Conservation (phyloP, 257 asterid species). For the Forsythia viridissima region DNA sequence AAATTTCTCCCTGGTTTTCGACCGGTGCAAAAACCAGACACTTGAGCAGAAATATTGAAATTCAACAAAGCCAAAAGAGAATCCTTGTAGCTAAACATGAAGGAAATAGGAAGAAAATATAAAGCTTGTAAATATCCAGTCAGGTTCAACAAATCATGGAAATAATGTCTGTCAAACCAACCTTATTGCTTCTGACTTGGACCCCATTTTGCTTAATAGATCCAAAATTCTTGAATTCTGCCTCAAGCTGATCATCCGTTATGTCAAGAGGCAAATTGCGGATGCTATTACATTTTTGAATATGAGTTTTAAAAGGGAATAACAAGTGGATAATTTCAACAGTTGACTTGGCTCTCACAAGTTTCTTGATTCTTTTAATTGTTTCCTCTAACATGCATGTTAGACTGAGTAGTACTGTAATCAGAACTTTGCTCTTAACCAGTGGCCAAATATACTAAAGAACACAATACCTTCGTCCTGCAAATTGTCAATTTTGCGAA, state of each 20-base stretch:
- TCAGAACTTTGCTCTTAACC: not conserved
- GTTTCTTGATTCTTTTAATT: not conserved
- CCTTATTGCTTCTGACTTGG: constrained; percentile 90
- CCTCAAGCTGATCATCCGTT: constrained; percentile 69
- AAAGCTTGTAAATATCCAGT: not conserved
- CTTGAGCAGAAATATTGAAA: constrained; percentile 60
- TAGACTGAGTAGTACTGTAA: constrained; percentile 4
- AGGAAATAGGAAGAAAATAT: constrained; percentile 15
- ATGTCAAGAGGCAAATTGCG: constrained; percentile 74
- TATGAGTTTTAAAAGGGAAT: not conserved
- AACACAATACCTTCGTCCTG: constrained; percentile 57
- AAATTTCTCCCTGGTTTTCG: too few species aligned
- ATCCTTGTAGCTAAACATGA: constrained; percentile 66
- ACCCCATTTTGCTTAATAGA: constrained; percentile 74
- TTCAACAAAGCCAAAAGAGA: constrained; percentile 90
- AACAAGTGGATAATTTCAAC: not conserved
- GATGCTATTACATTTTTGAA: constrained; percentile 27
- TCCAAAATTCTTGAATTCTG: constrained; percentile 73
- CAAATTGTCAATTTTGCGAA: constrained; percentile 37
- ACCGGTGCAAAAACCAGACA: too few species aligned
- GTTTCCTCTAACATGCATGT: not conserved
- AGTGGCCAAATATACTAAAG: not conserved
- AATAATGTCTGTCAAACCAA: constrained; percentile 28
- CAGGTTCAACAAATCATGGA: constrained; percentile 7
- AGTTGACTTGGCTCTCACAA: constrained; percentile 4